phyloP scores from a whole-genome alignment of 495 filamentous ascomycete genomes.

The Neurospora sp. region DNA sequence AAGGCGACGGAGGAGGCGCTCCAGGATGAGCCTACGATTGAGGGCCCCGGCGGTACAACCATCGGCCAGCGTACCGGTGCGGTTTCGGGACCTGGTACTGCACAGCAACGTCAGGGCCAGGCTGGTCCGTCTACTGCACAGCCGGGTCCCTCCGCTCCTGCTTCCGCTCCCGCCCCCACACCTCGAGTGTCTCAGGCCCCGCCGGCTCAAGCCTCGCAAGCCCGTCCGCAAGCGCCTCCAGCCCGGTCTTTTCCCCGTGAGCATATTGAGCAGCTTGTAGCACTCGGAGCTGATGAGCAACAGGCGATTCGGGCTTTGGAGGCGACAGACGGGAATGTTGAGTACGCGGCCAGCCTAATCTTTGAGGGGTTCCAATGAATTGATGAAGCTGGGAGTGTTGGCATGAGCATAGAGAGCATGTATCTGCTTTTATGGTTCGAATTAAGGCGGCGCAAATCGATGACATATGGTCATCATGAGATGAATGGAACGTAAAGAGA shows the following conservation, averaged over 20 bases:
- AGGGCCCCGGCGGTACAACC: constrained; percentile 74
- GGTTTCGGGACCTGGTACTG: constrained; percentile 47
- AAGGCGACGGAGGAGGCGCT: constrained; percentile 63
- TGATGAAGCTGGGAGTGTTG: background rate
- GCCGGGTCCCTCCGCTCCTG: constrained; percentile 21
- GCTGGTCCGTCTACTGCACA: constrained; percentile 3
- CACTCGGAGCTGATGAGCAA: constrained; percentile 68
- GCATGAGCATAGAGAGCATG: background rate
- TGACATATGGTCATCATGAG: background rate
- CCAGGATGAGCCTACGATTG: constrained; percentile 72
- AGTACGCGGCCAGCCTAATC: constrained; percentile 75
- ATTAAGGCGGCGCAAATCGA: background rate
- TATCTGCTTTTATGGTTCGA: background rate
- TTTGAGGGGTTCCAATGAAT: constrained; percentile 39
- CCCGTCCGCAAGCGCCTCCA: constrained; percentile 11
- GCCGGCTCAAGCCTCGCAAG: background rate
- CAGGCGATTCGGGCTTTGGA: constrained; percentile 73
- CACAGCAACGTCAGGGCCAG: constrained; percentile 2
- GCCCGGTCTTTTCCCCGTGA: constrained; percentile 43
- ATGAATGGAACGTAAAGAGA: background rate
- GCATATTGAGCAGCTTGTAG: constrained; percentile 59
- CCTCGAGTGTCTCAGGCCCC: background rate
- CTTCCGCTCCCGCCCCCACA: constrained; percentile 13
- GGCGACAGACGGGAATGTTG: constrained; percentile 73
- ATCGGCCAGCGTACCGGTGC: constrained; percentile 80